Evolutionary conservation across 2,329 filamentous ascomycete genomes (phyloP).

Genomic region (Sclerotinia trifoliorum): DNA sequence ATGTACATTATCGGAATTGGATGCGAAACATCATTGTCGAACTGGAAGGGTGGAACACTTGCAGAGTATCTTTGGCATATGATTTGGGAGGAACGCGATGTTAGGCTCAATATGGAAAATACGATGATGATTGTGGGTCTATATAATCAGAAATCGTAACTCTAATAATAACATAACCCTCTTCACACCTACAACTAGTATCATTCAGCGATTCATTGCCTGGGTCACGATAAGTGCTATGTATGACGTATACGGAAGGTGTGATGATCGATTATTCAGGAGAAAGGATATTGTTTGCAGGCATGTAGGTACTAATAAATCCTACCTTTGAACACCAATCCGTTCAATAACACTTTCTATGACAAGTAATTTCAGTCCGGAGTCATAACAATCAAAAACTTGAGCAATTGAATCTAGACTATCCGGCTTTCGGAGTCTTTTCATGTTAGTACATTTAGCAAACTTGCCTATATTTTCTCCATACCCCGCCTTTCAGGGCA

Average conservation of each 20-base stretch:
- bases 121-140: no score
- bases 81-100: conserved; percentile 51
- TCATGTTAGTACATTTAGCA: background rate
- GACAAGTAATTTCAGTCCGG: background rate
- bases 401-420: background rate
- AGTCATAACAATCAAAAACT: background rate
- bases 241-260: conserved; percentile 38
- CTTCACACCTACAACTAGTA: no score
- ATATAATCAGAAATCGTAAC: no score
- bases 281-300: conserved; percentile 24
- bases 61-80: conserved; percentile 67
- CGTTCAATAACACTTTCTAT: background rate
- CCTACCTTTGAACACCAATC: background rate
- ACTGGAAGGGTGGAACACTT: conserved; percentile 57
- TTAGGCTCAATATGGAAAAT: no score
- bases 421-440: background rate
- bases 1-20: conserved; percentile 59
- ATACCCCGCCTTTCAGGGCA: background rate
- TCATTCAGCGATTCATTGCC: no score
- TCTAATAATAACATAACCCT: no score
- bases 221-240: conserved; percentile 35
- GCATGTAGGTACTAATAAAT: background rate
- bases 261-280: conserved; percentile 27
- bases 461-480: background rate
- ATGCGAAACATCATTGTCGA: conserved; percentile 52